Percentiles rank a stretch among this genome's conserved stretches.
Conservation (phyloP, 1,284 basidiomycete species). For the Moesziomyces antarcticus region DNA sequence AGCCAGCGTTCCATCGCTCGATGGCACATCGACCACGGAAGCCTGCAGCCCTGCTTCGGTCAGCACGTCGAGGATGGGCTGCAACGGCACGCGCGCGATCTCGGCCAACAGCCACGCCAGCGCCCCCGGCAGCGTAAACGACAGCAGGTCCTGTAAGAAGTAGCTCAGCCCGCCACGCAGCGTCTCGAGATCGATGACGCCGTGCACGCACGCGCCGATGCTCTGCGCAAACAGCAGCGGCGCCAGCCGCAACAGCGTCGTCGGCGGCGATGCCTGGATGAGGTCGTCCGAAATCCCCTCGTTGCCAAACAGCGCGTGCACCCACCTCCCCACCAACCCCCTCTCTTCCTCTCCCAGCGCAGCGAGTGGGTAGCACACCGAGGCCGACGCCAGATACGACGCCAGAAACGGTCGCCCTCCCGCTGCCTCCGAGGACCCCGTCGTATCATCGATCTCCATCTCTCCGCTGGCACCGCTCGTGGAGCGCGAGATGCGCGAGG, state of each 20-base stretch:
- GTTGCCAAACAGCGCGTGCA: slow-evolving; percentile 67
- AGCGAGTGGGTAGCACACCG: slow-evolving; percentile 61
- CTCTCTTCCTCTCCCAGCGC: slow-evolving; percentile 65
- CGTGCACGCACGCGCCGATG: slow-evolving; percentile 69
- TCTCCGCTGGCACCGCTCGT: background rate
- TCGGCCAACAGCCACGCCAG: slow-evolving; percentile 60
- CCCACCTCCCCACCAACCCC: slow-evolving; percentile 65
- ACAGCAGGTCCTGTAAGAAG: slow-evolving; percentile 71
- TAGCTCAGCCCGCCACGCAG: slow-evolving; percentile 71
- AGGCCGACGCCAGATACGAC: slow-evolving; percentile 40
- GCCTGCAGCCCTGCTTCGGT: slow-evolving; percentile 13
- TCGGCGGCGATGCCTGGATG: slow-evolving; percentile 69
- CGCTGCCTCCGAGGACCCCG: background rate
- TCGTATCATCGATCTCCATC: slow-evolving; percentile 1
- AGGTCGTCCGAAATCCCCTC: slow-evolving; percentile 69
- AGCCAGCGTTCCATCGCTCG: slow-evolving; percentile 24
- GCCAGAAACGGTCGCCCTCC: slow-evolving; percentile 43
- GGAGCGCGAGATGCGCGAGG: slow-evolving; percentile 13
- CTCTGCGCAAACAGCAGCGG: slow-evolving; percentile 71
- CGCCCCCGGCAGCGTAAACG: slow-evolving; percentile 71
- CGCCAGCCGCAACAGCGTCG: slow-evolving; percentile 69
- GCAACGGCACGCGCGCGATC: slow-evolving; percentile 15
- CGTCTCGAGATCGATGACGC: slow-evolving; percentile 71
- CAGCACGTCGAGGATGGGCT: slow-evolving; percentile 26
- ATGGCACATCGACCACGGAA: slow-evolving; percentile 23